Conservation (phyloP, 306 rosid species). For the Purshia tridentata region DNA sequence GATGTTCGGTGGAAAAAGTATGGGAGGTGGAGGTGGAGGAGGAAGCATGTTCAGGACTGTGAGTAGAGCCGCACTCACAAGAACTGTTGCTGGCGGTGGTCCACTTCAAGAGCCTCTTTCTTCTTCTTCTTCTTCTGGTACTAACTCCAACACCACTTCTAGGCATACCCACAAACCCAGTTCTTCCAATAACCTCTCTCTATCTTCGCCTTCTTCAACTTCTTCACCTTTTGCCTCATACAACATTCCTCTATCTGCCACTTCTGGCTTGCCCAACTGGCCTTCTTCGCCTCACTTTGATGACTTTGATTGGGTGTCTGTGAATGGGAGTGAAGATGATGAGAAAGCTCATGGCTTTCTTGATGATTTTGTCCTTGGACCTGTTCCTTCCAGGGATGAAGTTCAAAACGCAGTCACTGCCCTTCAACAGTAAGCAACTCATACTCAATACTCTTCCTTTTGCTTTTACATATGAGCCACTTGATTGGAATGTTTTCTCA, state of each 20-base stretch:
- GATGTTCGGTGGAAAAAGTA: conserved; percentile 49
- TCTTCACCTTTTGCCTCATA: conserved; percentile 29
- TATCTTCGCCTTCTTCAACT: conserved; percentile 21
- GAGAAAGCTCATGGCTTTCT: conserved; percentile 14
- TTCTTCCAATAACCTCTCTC: conserved; percentile 21
- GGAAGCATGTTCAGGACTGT: conserved; percentile 38
- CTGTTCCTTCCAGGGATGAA: conserved; percentile 52
- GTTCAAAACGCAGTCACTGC: conserved; percentile 51
- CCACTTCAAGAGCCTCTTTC: conserved; percentile 32
- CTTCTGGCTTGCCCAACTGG: conserved; percentile 21
- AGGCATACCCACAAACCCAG: conserved; percentile 29
- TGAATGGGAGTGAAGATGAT: conserved; percentile 30
- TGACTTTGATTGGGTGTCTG: conserved; percentile 46
- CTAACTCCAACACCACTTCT: conserved; percentile 23
- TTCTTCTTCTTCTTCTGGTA: conserved; percentile 18
- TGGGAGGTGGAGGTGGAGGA: conserved; percentile 43
- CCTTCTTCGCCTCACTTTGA: conserved; percentile 30
- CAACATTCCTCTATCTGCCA: conserved; percentile 19
- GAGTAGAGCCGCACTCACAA: conserved; percentile 38
- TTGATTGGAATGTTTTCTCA: background rate
- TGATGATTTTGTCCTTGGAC: conserved; percentile 31
- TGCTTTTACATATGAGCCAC: background rate
- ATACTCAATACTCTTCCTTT: background rate
- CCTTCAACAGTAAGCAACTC: conserved; percentile 40
- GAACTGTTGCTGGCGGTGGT: conserved; percentile 31